Conservation (phyloP, 2,329 filamentous ascomycete species). For the Cladorrhinum sp. region DNA sequence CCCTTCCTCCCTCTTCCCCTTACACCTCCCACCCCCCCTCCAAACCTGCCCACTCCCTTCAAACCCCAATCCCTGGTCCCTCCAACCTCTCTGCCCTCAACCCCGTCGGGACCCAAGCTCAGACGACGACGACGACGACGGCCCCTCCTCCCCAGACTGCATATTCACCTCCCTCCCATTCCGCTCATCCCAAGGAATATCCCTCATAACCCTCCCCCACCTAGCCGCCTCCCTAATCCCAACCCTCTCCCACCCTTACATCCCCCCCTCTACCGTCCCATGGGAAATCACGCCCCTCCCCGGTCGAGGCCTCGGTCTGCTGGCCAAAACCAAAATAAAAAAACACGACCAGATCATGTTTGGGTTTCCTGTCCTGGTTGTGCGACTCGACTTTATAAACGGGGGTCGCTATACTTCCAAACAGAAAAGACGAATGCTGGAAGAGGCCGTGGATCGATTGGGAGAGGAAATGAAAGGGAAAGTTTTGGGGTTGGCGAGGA, state of each 20-base stretch:
- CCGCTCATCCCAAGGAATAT: conserved; percentile 25
- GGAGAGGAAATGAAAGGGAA: conserved; percentile 15
- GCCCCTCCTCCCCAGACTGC: conserved; percentile 25
- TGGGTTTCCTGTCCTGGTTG: conserved; percentile 26
- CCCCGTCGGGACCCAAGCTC: background rate
- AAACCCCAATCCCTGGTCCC: conserved; percentile 23
- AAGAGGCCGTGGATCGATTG: conserved; percentile 22
- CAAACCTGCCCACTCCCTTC: conserved; percentile 8
- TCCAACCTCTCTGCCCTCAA: conserved; percentile 20
- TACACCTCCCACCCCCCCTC: background rate
- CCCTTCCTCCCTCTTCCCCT: background rate
- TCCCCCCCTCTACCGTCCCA: conserved; percentile 17
- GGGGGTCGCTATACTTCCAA: conserved; percentile 8
- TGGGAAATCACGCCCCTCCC: conserved; percentile 22
- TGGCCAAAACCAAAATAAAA: conserved; percentile 22
- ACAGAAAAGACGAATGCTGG: conserved; percentile 21
- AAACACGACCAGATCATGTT: conserved; percentile 25
- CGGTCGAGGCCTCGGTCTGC: conserved; percentile 25
- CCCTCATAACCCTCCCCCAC: conserved; percentile 28
- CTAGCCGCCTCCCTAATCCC: conserved; percentile 23
- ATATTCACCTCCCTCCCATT: conserved; percentile 27
- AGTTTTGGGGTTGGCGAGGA: conserved; percentile 25
- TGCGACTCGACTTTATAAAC: conserved; percentile 25
- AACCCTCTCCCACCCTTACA: conserved; percentile 18
- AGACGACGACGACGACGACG: too few relatives aligned